These are phyloP conservation scores for Lathyrus sativus DNA, from an alignment of 306 rosid genomes.

Conservation along the genomic window DNA sequence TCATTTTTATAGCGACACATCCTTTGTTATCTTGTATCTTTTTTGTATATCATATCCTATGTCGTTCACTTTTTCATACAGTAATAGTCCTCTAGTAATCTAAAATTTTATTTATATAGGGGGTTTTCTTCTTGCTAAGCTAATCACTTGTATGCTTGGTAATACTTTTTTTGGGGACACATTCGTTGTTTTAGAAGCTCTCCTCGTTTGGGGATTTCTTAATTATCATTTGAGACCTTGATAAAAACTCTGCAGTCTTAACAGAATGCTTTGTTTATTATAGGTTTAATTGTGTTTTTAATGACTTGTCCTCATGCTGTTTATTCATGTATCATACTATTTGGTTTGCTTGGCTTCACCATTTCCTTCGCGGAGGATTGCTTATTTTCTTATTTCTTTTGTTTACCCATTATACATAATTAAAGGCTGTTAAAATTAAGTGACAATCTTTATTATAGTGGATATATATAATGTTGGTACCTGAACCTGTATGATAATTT, in stretches of 20 bases:
- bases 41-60: conserved; percentile 18
- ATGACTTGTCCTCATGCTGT: not conserved
- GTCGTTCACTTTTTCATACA: conserved; percentile 5
- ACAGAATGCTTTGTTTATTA: not conserved
- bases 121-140: not conserved
- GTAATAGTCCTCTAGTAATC: not conserved
- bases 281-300: not conserved
- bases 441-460: not conserved
- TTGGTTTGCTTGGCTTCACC: not conserved
- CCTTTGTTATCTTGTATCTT: not conserved
- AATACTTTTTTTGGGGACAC: not conserved
- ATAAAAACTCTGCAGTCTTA: conserved; percentile 9
- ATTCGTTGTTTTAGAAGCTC: not conserved
- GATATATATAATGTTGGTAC: conserved; percentile 14
- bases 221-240: not conserved
- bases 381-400: not conserved
- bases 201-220: not conserved
- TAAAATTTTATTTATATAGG: not conserved
- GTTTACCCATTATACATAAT: not conserved
- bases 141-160: not conserved
- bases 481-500: conserved; percentile 25
- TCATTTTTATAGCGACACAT: not conserved
- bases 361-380: not conserved
- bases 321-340: not conserved
- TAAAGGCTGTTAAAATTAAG: conserved; percentile 6